Evolutionary conservation across 2,329 filamentous ascomycete genomes (phyloP).

Genomic region (Keithomyces neogunnii): DNA sequence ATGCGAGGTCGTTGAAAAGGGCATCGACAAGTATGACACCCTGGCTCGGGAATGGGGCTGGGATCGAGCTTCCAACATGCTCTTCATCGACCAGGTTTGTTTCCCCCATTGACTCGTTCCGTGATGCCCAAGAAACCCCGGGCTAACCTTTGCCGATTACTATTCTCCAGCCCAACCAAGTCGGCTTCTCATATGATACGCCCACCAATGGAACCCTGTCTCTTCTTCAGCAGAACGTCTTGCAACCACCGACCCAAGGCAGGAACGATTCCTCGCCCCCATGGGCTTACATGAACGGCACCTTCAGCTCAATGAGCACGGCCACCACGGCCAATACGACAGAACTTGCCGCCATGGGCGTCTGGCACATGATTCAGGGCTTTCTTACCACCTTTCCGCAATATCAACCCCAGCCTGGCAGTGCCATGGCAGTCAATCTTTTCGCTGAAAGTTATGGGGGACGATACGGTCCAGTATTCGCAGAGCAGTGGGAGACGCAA

Average conservation of each 20-base stretch:
- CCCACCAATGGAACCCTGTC: conserved; percentile 52
- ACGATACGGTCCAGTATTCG: conserved; percentile 60
- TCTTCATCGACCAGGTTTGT: conserved; percentile 48
- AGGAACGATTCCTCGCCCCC: conserved; percentile 11
- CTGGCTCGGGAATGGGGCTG: conserved; percentile 54
- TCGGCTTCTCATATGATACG: conserved; percentile 60
- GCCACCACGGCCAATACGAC: conserved; percentile 46
- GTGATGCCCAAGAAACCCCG: conserved; percentile 8
- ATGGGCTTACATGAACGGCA: conserved; percentile 49
- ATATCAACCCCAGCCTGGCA: conserved; percentile 41
- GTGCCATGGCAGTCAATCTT: conserved; percentile 50
- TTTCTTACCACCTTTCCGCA: conserved; percentile 51
- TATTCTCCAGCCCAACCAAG: conserved; percentile 53
- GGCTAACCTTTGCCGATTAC: neutral
- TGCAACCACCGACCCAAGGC: conserved; percentile 14
- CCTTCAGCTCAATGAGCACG: conserved; percentile 48
- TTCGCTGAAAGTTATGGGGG: conserved; percentile 66
- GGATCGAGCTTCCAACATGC: conserved; percentile 47
- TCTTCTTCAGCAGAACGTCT: conserved; percentile 31
- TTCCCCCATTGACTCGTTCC: conserved; percentile 10
- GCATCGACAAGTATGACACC: conserved; percentile 42
- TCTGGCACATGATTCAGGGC: conserved; percentile 58
- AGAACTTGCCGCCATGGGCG: conserved; percentile 44
- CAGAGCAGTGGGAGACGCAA: conserved; percentile 49
- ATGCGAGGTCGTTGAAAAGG: conserved; percentile 40